These are phyloP conservation scores for Fagus sylvatica DNA, from an alignment of 306 rosid genomes.

Conservation along the genomic window DNA sequence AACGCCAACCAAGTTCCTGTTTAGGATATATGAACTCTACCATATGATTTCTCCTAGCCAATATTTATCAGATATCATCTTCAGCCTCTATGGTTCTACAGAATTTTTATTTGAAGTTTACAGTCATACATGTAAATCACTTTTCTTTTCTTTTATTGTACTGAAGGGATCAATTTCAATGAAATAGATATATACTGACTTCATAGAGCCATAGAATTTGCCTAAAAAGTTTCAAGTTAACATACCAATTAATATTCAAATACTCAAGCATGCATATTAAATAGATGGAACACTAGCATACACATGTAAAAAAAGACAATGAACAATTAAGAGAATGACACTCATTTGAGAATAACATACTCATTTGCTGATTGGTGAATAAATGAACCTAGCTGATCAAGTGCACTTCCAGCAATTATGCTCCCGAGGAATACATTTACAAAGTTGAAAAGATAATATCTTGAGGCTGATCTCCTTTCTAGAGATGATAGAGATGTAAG, in stretches of 20 bases:
- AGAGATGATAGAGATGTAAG: conserved; percentile 68
- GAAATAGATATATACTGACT: neutral
- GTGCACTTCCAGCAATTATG: conserved; percentile 78
- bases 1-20: neutral
- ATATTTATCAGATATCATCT: neutral
- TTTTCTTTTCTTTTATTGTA: neutral
- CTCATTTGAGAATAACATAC: conserved; percentile 43
- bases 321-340: neutral
- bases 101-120: neutral
- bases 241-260: conserved; percentile 5
- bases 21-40: neutral
- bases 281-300: neutral
- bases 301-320: neutral
- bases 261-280: neutral
- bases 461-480: conserved; percentile 87
- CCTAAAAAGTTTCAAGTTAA: neutral
- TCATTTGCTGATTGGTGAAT: conserved; percentile 63
- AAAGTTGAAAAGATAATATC: conserved; percentile 79
- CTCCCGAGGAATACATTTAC: conserved; percentile 93
- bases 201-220: neutral
- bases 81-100: neutral
- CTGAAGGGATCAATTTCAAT: neutral
- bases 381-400: conserved; percentile 75
- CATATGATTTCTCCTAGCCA: neutral
- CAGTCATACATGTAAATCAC: neutral